phyloP scores from a whole-genome alignment of 352 stramenopile species.

The Pythium folliculosum region DNA sequence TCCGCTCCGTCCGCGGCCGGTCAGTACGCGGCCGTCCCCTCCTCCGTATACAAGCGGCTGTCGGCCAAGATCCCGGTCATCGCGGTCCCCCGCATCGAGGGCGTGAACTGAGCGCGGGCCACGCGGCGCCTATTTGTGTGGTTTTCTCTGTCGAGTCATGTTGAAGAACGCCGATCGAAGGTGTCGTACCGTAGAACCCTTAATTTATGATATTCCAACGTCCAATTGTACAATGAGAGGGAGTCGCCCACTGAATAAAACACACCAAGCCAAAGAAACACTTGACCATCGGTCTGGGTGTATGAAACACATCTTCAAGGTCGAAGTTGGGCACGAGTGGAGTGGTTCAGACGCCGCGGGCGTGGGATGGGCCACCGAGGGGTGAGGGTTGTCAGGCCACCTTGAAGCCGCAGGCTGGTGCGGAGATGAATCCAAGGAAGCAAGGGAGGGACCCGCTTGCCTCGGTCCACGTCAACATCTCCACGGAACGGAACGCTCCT shows the following conservation, averaged over 20 bases:
- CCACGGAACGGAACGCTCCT: background rate
- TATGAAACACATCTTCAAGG: constrained; percentile 32
- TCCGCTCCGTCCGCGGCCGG: no score
- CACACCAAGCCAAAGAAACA: background rate
- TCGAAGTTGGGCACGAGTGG: constrained; percentile 25
- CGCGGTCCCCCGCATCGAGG: constrained; percentile 60
- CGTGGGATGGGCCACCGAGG: constrained; percentile 6
- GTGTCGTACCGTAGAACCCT: constrained; percentile 9
- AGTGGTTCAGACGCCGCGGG: constrained; percentile 13
- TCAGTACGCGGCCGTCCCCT: constrained; percentile 1
- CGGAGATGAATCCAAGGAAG: background rate
- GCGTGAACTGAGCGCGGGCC: constrained; percentile 46
- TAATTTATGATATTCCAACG: constrained; percentile 21
- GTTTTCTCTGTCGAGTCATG: constrained; percentile 5
- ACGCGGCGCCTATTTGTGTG: background rate
- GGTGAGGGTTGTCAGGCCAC: constrained; percentile 6
- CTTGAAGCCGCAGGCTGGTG: constrained; percentile 11
- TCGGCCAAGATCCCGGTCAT: constrained; percentile 56
- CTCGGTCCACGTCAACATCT: background rate
- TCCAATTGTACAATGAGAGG: background rate
- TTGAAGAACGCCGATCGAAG: constrained; percentile 18
- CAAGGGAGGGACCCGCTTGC: background rate
- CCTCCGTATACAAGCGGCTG: constrained; percentile 16
- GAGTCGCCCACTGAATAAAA: constrained; percentile 23
- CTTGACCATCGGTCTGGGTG: background rate